These are phyloP conservation scores for Spinacia oleracea DNA, from an alignment of 179 eudicot genomes.

Conservation along the genomic window DNA sequence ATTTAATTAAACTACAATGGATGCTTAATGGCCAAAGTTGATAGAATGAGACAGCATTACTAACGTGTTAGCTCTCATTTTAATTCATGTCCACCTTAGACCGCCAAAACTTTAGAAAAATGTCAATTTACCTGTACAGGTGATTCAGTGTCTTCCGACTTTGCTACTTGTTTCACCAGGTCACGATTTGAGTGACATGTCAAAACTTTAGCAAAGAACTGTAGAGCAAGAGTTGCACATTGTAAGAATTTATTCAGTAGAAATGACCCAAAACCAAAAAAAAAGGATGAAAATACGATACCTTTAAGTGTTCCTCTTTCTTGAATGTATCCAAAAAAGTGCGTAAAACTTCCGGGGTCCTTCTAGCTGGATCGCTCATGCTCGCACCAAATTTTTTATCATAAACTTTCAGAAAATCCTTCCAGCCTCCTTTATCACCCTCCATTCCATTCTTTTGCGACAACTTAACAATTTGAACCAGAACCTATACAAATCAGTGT, in stretches of 20 bases:
- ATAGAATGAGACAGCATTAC: background rate
- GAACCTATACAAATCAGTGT: conserved; percentile 43
- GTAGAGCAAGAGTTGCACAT: conserved; percentile 18
- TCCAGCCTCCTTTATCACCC: conserved; percentile 86
- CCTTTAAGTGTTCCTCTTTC: conserved; percentile 61
- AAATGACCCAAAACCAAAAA: background rate
- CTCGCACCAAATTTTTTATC: conserved; percentile 72
- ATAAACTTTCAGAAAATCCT: conserved; percentile 61
- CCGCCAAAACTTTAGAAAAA: background rate
- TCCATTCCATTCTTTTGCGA: conserved; percentile 68
- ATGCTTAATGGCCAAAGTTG: background rate
- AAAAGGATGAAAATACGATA: conserved; percentile 20
- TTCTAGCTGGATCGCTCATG: conserved; percentile 78
- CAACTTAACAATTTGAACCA: conserved; percentile 70
- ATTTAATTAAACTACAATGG: background rate
- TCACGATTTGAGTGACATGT: conserved; percentile 42
- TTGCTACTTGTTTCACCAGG: conserved; percentile 37
- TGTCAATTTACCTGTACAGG: conserved; percentile 63
- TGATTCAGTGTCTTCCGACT: conserved; percentile 43
- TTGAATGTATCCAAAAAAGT: conserved; percentile 73
- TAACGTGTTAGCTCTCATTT: background rate
- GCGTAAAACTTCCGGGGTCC: conserved; percentile 48
- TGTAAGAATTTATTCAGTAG: conserved; percentile 4
- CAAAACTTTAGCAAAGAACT: conserved; percentile 58
- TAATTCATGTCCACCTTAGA: background rate